Evolutionary conservation across 306 rosid genomes (phyloP), one percentile per base, ranked within the genome.

Genomic region (Dalbergia cochinchinensis): DNA sequence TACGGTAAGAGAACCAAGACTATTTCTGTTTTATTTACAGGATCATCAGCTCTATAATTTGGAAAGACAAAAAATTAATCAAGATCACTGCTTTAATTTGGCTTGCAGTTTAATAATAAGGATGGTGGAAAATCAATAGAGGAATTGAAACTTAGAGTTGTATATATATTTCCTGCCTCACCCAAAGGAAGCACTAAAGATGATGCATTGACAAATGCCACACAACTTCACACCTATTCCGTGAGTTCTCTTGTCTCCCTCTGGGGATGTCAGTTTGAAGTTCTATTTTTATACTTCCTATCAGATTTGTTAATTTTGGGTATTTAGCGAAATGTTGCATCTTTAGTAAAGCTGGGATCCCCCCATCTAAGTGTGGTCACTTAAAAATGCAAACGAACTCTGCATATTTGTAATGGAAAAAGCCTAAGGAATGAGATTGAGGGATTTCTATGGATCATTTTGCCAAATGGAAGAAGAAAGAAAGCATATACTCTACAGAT

Each of bases 91-190:
- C 31, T 26, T 26, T 79, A 45, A 44, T 65, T 71, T 80, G 77
- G 33, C 64, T 71, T 82, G 54, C 90, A 95, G 99, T 93, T 95
- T 79, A 91, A 6, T 26, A 26, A 26, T 58, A 95, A 95, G 89
- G 99, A 93, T 3, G 83, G 85, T 76, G 99, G 97, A 84, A 86
- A 85, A 84, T 42, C 78, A 18, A 44, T 93, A 66, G 98, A 95
- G 85, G 99, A 95, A 77, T 82, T 90, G 92, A 95, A 91, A 88
- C 95, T 95, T 79, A 84, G 85, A 84, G 99, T 95, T 73, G 15
- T 87, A 45, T 95, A 86, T 82, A 10, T 88, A 59, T 5, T 86
- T 67, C 71, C 94, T 31, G 39, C 50, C 78, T 76, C 91, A 26
- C 81, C 84, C 45, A 79, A 78, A 66, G 94, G 85, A 82, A 86